A percentile compares a stretch with the other conserved stretches of the same genome.
These are phyloP conservation scores for Pichia sp. DNA, from an alignment of 1,139 yeast genomes.

Conservation along the genomic window DNA sequence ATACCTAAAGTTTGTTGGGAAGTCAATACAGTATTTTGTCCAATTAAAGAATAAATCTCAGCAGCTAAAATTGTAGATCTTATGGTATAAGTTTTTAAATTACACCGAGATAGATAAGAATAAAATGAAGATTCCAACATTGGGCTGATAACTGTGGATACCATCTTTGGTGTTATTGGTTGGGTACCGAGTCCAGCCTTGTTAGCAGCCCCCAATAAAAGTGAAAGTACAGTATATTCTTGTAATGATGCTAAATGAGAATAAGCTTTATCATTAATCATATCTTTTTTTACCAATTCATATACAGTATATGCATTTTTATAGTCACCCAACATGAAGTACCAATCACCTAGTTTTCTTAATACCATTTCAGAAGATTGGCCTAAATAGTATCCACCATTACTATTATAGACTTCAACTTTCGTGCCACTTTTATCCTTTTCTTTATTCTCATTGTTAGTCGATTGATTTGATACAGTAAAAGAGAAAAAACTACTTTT, in stretches of 20 bases:
- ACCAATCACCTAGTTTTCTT: conserved; percentile 87
- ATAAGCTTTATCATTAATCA: conserved; percentile 77
- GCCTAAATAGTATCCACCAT: conserved; percentile 44
- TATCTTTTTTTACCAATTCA: conserved; percentile 76
- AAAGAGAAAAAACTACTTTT: conserved; percentile 31
- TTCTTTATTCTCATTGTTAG: conserved; percentile 4
- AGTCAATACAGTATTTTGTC: conserved; percentile 22
- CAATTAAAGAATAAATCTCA: conserved; percentile 40
- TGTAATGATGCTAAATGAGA: conserved; percentile 75
- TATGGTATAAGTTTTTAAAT: conserved; percentile 55
- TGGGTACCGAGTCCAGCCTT: conserved; percentile 30
- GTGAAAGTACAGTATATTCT: conserved; percentile 77
- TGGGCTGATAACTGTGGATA: conserved; percentile 59
- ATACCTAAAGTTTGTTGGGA: not conserved
- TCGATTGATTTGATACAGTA: conserved; percentile 16
- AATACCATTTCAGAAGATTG: conserved; percentile 68
- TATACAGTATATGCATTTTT: conserved; percentile 80
- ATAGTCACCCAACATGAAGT: conserved; percentile 82
- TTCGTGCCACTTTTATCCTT: conserved; percentile 1
- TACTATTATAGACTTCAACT: conserved; percentile 17
- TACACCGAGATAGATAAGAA: conserved; percentile 57
- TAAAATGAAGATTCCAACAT: conserved; percentile 60
- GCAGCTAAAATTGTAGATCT: conserved; percentile 39
- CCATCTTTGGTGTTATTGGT: conserved; percentile 39
- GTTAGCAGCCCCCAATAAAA: conserved; percentile 54